Evolutionary conservation across 768 basidiomycete species (phyloP), one percentile per base, ranked within the genome.

Genomic region (Heimioporus sp.): DNA sequence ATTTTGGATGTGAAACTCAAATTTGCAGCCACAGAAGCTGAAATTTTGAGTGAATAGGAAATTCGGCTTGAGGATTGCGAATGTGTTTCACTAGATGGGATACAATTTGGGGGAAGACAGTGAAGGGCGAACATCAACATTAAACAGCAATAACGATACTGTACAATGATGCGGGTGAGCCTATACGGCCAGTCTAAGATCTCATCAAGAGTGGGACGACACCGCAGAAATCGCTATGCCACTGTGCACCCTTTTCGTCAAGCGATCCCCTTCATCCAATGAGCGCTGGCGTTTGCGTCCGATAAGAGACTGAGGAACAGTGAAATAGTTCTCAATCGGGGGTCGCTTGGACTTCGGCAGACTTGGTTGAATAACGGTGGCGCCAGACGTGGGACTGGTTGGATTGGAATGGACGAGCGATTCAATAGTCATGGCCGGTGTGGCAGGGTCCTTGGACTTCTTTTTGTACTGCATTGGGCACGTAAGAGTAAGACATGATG

Each of bases 361-460:
- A 37, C 21, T 55, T 2, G 58, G 13, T 15, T 64, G 66, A n/a
- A 45, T 28, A 11, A 59, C 40, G 12, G 53, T 56, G 35, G 61
- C 62, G n/a, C 66, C 65, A 46, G 74, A 65, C 1, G 70, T 68
- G 1, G 85, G 83, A 57, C 83, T 85, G 1, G 80, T 77, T 2
- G 85, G 83, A 49, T 81, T 85, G n/a, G 85, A 84, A 65, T 85
- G 85, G 7, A 86, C 83, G 17, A 86, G 75, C 2, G 82, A 79
- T 44, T 85, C 84, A 34, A 87, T 83, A 6, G 80, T 75, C 75
- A 86, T 76, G 10, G 74, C 72, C 11, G 74, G 65, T 1, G 70
- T 70, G 49, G 54, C 38, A 40, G 55, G 49, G 43, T 65, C 61
- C 30, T 64, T 64, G 15, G 72, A 64, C 63, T 73, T 78, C 67